phyloP scores from a whole-genome alignment of 2,329 filamentous ascomycete genomes.

The Xylariaceae sp. region DNA sequence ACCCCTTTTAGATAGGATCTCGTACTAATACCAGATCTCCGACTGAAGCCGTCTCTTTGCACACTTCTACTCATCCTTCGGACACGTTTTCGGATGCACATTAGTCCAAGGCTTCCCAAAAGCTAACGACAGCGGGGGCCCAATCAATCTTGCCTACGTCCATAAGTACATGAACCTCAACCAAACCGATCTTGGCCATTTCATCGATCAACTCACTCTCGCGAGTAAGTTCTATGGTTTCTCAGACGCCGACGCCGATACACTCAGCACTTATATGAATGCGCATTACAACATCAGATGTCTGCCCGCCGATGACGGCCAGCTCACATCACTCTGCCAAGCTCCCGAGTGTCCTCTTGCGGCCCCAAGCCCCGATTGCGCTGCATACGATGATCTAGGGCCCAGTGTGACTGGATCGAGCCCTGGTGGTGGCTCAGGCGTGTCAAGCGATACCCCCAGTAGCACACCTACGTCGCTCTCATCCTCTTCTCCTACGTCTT shows the following conservation, averaged over 20 bases:
- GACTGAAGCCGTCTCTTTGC: slow-evolving; percentile 3
- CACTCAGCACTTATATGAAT: slow-evolving; percentile 3
- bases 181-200: slow-evolving; percentile 4
- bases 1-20: background rate
- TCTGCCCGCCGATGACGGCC: slow-evolving; percentile 2
- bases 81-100: slow-evolving; percentile 5
- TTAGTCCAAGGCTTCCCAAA: slow-evolving; percentile 1
- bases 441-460: no score
- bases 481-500: slow-evolving; percentile 1
- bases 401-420: background rate
- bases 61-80: slow-evolving; percentile 7
- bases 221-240: slow-evolving; percentile 5
- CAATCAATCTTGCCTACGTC: slow-evolving; percentile 4
- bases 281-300: slow-evolving; percentile 7
- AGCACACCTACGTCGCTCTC: no score
- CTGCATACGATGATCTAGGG: slow-evolving; percentile 3
- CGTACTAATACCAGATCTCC: slow-evolving; percentile 1
- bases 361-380: slow-evolving; percentile 5
- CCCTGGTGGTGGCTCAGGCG: background rate
- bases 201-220: slow-evolving; percentile 6
- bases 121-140: slow-evolving; percentile 5
- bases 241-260: slow-evolving; percentile 3
- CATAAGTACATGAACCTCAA: slow-evolving; percentile 12
- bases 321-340: slow-evolving; percentile 7
- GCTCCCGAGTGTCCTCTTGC: slow-evolving; percentile 7